These are phyloP conservation scores for Aspergillus leporis DNA, from an alignment of 495 filamentous ascomycete species.

Conservation along the genomic window DNA sequence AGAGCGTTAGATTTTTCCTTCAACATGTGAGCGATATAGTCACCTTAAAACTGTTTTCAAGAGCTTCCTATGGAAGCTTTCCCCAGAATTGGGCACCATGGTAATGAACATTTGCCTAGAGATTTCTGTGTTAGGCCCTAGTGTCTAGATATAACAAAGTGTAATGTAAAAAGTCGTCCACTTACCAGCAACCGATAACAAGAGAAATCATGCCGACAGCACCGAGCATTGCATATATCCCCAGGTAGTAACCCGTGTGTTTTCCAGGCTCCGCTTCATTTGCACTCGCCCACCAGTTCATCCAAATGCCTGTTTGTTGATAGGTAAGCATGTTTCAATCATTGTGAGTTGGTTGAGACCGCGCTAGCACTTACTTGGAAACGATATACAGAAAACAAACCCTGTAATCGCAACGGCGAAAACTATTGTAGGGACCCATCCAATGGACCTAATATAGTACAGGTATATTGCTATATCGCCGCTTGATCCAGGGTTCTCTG, in stretches of 20 bases:
- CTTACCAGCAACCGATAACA: slow-evolving; percentile 46
- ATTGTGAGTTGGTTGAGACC: neutral
- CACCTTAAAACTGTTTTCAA: slow-evolving; percentile 50
- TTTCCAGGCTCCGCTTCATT: slow-evolving; percentile 43
- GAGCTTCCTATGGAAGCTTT: slow-evolving; percentile 49
- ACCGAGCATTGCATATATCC: slow-evolving; percentile 56
- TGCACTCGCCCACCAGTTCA: slow-evolving; percentile 54
- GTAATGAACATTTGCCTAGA: slow-evolving; percentile 48
- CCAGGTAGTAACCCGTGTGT: slow-evolving; percentile 51
- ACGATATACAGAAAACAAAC: slow-evolving; percentile 49
- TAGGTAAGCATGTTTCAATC: slow-evolving; percentile 4
- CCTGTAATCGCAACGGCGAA: slow-evolving; percentile 43
- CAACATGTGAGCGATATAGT: neutral
- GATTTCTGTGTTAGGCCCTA: slow-evolving; percentile 10
- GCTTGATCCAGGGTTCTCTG: slow-evolving; percentile 38
- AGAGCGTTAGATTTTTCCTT: slow-evolving; percentile 6
- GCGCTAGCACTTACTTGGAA: slow-evolving; percentile 37
- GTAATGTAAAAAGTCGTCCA: slow-evolving; percentile 1
- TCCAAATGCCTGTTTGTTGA: slow-evolving; percentile 49
- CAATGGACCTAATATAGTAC: slow-evolving; percentile 59
- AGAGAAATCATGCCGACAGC: slow-evolving; percentile 43
- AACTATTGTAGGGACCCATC: slow-evolving; percentile 43
- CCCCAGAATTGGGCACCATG: slow-evolving; percentile 55
- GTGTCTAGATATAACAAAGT: neutral
- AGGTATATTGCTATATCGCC: slow-evolving; percentile 58